Conservation (phyloP, 2,329 filamentous ascomycete species). For the Aureobasidium musti region DNA sequence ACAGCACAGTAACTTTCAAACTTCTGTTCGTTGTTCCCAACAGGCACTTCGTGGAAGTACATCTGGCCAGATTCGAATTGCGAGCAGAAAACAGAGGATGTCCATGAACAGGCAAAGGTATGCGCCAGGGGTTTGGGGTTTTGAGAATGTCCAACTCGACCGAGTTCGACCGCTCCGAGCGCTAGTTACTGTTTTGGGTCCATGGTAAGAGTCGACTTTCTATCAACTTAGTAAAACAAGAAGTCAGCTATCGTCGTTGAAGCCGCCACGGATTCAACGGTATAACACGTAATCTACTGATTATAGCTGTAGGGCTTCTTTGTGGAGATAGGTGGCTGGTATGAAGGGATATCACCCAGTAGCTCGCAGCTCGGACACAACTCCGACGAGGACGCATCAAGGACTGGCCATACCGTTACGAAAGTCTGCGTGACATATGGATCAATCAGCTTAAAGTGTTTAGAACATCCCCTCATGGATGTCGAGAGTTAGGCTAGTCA, state of each 20-base stretch:
- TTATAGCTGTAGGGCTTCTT: not conserved
- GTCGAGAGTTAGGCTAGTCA: no score
- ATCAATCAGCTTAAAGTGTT: not conserved
- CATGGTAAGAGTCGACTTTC: not conserved
- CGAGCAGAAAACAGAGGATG: not conserved
- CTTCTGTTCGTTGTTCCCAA: no score
- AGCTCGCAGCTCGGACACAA: not conserved
- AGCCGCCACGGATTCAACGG: not conserved
- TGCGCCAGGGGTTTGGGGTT: not conserved
- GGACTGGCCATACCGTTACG: not conserved
- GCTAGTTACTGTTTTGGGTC: not conserved
- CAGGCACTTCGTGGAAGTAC: not conserved
- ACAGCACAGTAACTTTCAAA: no score
- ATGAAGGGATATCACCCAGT: not conserved
- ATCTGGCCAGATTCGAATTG: not conserved
- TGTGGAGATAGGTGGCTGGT: not conserved
- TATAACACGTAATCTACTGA: not conserved
- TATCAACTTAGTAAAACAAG: not conserved
- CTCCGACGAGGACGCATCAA: no score
- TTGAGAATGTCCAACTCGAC: not conserved
- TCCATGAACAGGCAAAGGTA: not conserved
- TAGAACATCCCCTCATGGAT: rapidly evolving
- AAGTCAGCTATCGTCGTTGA: not conserved
- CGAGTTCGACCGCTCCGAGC: not conserved
- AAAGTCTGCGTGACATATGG: not conserved